phyloP scores from a whole-genome alignment of 2,329 filamentous ascomycete species.

The Colletotrichum falcatum region DNA sequence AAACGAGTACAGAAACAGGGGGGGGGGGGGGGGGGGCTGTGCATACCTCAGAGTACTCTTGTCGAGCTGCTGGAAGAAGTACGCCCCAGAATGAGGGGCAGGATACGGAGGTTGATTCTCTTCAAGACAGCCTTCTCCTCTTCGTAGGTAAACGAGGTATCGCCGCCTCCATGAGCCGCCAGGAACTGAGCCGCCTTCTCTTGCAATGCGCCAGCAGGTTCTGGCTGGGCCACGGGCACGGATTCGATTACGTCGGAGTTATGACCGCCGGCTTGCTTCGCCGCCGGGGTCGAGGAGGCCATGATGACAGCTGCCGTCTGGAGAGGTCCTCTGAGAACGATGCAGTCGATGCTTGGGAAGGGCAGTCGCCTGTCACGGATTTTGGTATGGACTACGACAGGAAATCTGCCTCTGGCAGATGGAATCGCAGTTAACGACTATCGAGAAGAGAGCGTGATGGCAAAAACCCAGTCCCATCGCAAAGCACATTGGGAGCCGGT shows the following conservation, averaged over 20 bases:
- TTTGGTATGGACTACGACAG: no score
- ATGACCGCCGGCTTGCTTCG: background rate
- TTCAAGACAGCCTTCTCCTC: constrained; percentile 61
- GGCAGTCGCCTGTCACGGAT: background rate
- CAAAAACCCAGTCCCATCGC: no score
- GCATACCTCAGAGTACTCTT: constrained; percentile 55
- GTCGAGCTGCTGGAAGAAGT: constrained; percentile 70
- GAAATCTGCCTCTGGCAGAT: background rate
- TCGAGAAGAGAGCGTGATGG: background rate
- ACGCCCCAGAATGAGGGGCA: constrained; percentile 65
- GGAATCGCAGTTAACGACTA: background rate
- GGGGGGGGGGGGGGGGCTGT: no score
- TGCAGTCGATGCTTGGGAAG: background rate
- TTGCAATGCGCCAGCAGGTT: constrained; percentile 17
- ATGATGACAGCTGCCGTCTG: background rate
- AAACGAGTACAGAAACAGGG: background rate
- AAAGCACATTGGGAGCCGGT: background rate
- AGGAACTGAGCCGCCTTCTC: constrained; percentile 62
- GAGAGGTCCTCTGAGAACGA: no score
- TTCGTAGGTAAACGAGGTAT: constrained; percentile 58
- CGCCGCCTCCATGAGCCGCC: constrained; percentile 52
- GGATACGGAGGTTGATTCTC: constrained; percentile 62
- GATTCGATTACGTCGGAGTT: constrained; percentile 16
- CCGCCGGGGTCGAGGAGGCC: background rate
- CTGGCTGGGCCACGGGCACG: background rate